Evolutionary conservation across 2,329 filamentous ascomycete species (phyloP), one percentile per base, ranked within the genome.

Genomic region (Aureobasidium subglaciale): DNA sequence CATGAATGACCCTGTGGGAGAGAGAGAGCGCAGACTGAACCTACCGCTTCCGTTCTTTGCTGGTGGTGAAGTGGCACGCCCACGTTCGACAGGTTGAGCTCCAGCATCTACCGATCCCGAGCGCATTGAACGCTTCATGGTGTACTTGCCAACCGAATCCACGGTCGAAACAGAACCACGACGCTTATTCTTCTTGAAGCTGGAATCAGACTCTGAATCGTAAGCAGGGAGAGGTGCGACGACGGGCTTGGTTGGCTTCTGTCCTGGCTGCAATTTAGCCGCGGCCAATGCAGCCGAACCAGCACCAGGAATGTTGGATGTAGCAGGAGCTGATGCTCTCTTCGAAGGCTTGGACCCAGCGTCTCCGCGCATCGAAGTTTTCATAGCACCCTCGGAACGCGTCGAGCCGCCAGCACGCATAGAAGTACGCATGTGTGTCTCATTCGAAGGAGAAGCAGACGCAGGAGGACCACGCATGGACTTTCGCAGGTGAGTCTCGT

Each of bases 71-170:
- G 65, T 65, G n/a, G 81, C 75, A 13, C 73, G 71, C 41, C 68
- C 67, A 2, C 70, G 70, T 24, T 74, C 69, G 9, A 69, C 66
- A 43, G 68, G 61, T 27, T 37, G 29, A 6, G 50, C n/a, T 11
- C 50, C 50, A 35, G 65, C 62, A 48, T 70, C 68, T 8, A 71
- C 68, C 18, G 74, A 67, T 24, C 70, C 66, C 24, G 71, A 72
- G 58, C 90, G 80, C 87, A 96, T 88, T 1, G 87, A 89, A 50
- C 77, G 79, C 56, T 85, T 84, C 76, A 95, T 88, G 1, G 75
- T 78, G 53, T 83, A 79, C 22, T 71, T 65, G 4, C 74, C 73
- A 0, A 77, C 76, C 40, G 76, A 70, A 37, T 71, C 70, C 4
- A 59, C 55, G 1, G 63, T 52, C 56, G 67, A 58, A 46, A 58